Base-by-base conservation (phyloP, 768 basidiomycete species). In the Imleria badia region DNA sequence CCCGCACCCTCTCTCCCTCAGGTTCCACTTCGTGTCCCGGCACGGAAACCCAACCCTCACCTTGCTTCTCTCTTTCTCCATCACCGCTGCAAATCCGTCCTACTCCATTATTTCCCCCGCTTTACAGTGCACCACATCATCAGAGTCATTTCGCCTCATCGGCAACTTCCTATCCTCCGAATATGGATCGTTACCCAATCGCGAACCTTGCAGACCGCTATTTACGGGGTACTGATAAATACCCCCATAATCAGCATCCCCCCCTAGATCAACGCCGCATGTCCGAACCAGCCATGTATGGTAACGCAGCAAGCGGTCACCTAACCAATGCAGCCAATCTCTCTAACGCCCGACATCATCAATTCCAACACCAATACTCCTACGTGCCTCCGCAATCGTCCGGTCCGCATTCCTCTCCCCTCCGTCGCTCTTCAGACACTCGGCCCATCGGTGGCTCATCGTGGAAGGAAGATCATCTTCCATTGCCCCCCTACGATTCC, bases 251-350 rank as follows among this genome's bases (percentile, higher is more conserved):
- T 68, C 69, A 62, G 64, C 58, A 62, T 63, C 60, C 73, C 53
- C 66, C 75, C 58, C 70, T 79, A 53, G 83, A 84, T 73, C 82
- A 83, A 49, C 76, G 85, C 65, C 82, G 85, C 68, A 84, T 86
- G 82, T 87, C 85, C 64, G 85, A 86, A 66, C 84, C 85, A 44
- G 72, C 81, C 51, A 73, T 80, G 57, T 75, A 79, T 56, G 63
- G 74, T 60, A 75, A 74, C 66, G 58, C 76, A 49, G 75, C 81
- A 64, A 59, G 73, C 39, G 58, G 70, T 48, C 64, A 74, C 41
- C 50, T 73, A 51, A 50, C 70, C 38, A 70, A 71, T 54, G 43
- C 68, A 50, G 51, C 73, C 50, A 68, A 64, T 68, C 67, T 69
- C 47, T 50, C 59, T 45, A 58, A 68, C 46, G 66, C 60, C 53